Evolutionary conservation across 2,329 filamentous ascomycete genomes (phyloP).

Genomic region (Trichophyton simii): DNA sequence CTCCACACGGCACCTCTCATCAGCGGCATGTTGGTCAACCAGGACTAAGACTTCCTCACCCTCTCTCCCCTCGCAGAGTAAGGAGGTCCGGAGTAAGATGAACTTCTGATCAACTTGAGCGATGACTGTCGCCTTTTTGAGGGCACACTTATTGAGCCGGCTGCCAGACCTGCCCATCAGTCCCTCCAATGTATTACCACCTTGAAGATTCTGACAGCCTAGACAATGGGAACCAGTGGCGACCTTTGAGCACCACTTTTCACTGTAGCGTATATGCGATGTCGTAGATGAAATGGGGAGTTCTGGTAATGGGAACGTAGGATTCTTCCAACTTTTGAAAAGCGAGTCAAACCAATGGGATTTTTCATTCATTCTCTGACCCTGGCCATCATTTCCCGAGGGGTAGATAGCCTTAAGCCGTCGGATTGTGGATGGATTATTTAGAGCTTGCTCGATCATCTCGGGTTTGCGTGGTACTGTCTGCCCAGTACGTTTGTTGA

Average conservation of each 20-base stretch:
- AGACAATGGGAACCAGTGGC: not conserved
- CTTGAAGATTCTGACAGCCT: not conserved
- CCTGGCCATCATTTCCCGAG: too few relatives aligned
- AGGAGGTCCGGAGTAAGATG: constrained; percentile 49
- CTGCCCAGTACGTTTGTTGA: constrained; percentile 27
- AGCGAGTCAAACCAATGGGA: constrained; percentile 48
- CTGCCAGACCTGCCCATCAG: constrained; percentile 7
- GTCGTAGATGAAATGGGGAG: constrained; percentile 28
- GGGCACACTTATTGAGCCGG: constrained; percentile 47
- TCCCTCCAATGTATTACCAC: not conserved
- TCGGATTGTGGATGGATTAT: not conserved
- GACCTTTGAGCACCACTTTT: not conserved
- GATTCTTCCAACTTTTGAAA: constrained; percentile 59
- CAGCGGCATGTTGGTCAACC: constrained; percentile 88
- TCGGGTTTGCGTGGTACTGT: constrained; percentile 14
- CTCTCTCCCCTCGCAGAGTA: not conserved
- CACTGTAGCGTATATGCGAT: not conserved
- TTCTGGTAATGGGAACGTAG: constrained; percentile 51
- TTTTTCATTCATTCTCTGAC: not conserved
- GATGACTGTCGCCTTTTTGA: constrained; percentile 54
- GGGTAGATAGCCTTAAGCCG: not conserved
- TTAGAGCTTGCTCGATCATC: not conserved
- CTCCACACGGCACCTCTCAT: constrained; percentile 76
- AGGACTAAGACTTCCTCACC: constrained; percentile 47
- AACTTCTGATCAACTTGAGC: constrained; percentile 85